phyloP scores from a whole-genome alignment of 768 basidiomycete species.

The Kwoniella dejecticola region DNA sequence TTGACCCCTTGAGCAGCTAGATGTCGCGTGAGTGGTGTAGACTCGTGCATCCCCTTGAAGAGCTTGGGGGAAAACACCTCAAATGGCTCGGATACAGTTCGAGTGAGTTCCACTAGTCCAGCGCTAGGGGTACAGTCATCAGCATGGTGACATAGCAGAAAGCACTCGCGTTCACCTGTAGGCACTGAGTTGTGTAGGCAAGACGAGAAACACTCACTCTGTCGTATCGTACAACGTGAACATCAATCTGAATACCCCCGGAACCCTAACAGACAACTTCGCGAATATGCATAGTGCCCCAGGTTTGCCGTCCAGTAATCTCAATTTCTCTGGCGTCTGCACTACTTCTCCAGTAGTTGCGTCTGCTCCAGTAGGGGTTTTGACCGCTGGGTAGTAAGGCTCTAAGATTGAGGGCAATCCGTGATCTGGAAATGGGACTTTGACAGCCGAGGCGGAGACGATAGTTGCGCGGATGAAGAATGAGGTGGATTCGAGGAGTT shows the following conservation, averaged over 20 bases:
- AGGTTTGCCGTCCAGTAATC: conserved; percentile 41
- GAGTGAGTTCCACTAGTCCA: conserved; percentile 37
- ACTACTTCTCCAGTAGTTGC: conserved; percentile 55
- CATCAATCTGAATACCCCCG: conserved; percentile 52
- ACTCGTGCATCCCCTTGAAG: conserved; percentile 55
- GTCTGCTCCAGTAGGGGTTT: conserved; percentile 50
- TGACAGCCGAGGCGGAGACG: conserved; percentile 37
- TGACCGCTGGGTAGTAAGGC: conserved; percentile 40
- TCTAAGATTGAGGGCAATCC: conserved; percentile 9
- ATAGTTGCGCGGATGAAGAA: conserved; percentile 53
- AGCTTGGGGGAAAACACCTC: conserved; percentile 56
- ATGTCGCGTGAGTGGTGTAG: conserved; percentile 53
- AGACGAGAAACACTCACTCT: conserved; percentile 51
- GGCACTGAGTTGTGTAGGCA: too few relatives aligned
- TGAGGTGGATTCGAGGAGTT: conserved; percentile 43
- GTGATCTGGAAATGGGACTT: conserved; percentile 22
- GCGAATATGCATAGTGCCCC: conserved; percentile 55
- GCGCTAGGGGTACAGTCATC: conserved; percentile 14
- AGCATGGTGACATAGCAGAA: not conserved
- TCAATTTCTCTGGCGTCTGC: conserved; percentile 53
- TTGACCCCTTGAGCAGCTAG: conserved; percentile 56
- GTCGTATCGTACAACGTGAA: conserved; percentile 53
- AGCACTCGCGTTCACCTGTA: too few relatives aligned
- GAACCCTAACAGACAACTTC: conserved; percentile 52
- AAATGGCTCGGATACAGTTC: conserved; percentile 51